These are phyloP conservation scores for Cyanidioschyzon merolae DNA, from an alignment of 23 red algal species.

Conservation along the genomic window DNA sequence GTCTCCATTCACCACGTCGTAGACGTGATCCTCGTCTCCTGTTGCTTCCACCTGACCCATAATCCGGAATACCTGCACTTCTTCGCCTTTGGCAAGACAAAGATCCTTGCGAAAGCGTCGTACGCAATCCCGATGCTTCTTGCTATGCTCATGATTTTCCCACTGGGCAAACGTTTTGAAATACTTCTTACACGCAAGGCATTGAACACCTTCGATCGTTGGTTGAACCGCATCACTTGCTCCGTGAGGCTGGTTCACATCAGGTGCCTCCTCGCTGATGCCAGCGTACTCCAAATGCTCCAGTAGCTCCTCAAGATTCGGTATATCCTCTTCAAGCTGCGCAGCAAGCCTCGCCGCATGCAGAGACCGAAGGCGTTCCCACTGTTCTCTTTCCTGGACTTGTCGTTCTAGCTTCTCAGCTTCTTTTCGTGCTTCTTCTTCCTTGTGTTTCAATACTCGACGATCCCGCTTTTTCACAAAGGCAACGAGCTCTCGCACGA, in stretches of 20 bases:
- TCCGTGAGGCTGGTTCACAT: not conserved
- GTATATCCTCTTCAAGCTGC: slow-evolving; percentile 50
- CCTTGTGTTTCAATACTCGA: slow-evolving; percentile 31
- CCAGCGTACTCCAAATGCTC: slow-evolving; percentile 29
- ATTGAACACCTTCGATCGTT: slow-evolving; percentile 34
- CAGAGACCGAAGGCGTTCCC: slow-evolving; percentile 21
- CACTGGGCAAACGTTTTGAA: slow-evolving; percentile 57
- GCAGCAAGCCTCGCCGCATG: slow-evolving; percentile 31
- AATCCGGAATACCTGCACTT: slow-evolving; percentile 20
- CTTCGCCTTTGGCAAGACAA: slow-evolving; percentile 20
- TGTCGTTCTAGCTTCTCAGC: slow-evolving; percentile 25
- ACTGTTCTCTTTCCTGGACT: slow-evolving; percentile 14
- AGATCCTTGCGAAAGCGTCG: not conserved
- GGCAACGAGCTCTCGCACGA: slow-evolving; percentile 65
- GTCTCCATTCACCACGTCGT: not conserved
- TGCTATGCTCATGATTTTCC: slow-evolving; percentile 62
- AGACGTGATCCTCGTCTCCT: slow-evolving; percentile 19
- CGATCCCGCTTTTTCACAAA: slow-evolving; percentile 86
- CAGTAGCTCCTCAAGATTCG: slow-evolving; percentile 62
- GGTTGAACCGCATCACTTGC: slow-evolving; percentile 4
- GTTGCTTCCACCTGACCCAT: not conserved
- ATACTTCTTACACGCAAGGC: slow-evolving; percentile 53
- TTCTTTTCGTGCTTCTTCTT: slow-evolving; percentile 41
- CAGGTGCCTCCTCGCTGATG: slow-evolving; percentile 24
- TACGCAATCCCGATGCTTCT: slow-evolving; percentile 51